phyloP scores from a whole-genome alignment of 176 grass and related monocot species.

The Carex pumila region DNA sequence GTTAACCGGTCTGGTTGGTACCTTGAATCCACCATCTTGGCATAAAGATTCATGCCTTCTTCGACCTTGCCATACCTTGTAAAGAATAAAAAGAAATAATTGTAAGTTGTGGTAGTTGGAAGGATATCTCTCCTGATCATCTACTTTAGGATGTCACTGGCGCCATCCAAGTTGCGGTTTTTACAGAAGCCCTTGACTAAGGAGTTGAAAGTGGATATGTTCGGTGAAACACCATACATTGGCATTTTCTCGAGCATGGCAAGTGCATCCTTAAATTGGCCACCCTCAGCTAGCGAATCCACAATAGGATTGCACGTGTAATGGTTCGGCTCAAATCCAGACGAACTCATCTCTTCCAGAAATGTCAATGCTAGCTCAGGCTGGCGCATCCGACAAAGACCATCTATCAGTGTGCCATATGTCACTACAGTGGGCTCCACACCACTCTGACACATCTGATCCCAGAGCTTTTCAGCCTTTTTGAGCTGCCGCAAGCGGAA shows the following conservation, averaged over 20 bases:
- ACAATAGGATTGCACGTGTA: conserved; percentile 85
- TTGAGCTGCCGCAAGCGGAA: conserved; percentile 39
- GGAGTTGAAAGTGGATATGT: conserved; percentile 79
- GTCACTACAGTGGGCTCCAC: conserved; percentile 62
- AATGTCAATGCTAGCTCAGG: too few species aligned
- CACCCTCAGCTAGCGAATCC: conserved; percentile 41
- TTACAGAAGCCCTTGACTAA: conserved; percentile 71
- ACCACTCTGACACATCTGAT: conserved; percentile 40
- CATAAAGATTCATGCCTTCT: conserved; percentile 75
- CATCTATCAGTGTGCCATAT: conserved; percentile 65
- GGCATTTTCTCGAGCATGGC: conserved; percentile 79
- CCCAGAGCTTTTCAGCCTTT: conserved; percentile 59
- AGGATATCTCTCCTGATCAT: too few species aligned
- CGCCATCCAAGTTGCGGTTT: conserved; percentile 45
- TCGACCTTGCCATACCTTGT: too few species aligned
- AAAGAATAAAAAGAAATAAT: too few species aligned
- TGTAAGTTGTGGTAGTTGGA: too few species aligned
- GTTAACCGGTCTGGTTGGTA: conserved; percentile 46
- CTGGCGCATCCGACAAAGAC: too few species aligned
- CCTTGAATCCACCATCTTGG: conserved; percentile 61
- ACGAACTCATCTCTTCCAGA: too few species aligned
- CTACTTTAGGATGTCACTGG: too few species aligned
- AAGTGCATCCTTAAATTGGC: conserved; percentile 55
- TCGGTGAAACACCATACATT: conserved; percentile 57
- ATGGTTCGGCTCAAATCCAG: too few species aligned